Conservation (phyloP, 306 rosid genomes). For the Quillaja saponaria region DNA sequence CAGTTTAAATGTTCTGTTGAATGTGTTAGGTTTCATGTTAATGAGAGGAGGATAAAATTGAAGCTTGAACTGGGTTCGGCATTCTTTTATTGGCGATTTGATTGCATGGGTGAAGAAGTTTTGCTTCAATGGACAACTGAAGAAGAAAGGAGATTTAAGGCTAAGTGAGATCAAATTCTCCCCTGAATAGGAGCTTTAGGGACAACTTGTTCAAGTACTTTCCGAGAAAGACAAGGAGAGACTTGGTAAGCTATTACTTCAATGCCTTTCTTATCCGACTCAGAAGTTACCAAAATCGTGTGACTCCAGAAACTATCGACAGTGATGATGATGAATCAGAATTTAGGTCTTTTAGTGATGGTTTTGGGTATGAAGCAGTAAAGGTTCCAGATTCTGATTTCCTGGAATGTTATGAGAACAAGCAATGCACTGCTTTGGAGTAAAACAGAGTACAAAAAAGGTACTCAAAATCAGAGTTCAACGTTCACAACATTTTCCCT, state of each 20-base stretch:
- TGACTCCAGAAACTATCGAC: conserved; percentile 55
- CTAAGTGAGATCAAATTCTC: conserved; percentile 40
- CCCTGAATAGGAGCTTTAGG: conserved; percentile 37
- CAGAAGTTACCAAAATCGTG: conserved; percentile 87
- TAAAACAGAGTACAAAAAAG: not conserved
- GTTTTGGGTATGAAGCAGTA: conserved; percentile 55
- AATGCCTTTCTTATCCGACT: conserved; percentile 63
- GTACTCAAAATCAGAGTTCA: not conserved
- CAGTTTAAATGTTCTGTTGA: conserved; percentile 58
- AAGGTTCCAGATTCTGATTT: conserved; percentile 32
- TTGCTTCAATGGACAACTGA: conserved; percentile 75
- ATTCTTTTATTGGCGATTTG: conserved; percentile 70
- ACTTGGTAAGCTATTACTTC: conserved; percentile 78
- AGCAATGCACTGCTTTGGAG: conserved; percentile 53
- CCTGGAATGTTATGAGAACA: conserved; percentile 52
- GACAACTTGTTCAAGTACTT: conserved; percentile 46
- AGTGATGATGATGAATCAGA: conserved; percentile 86
- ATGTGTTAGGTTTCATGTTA: conserved; percentile 81
- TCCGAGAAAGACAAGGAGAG: conserved; percentile 51
- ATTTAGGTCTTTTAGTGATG: conserved; percentile 57
- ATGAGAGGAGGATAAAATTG: conserved; percentile 74
- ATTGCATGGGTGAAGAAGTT: conserved; percentile 84
- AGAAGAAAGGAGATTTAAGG: conserved; percentile 70
- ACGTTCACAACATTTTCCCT: conserved; percentile 9
- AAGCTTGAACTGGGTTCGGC: conserved; percentile 64